Conservation (phyloP, 2,329 filamentous ascomycete species). For the Ophiostoma ulmi region DNA sequence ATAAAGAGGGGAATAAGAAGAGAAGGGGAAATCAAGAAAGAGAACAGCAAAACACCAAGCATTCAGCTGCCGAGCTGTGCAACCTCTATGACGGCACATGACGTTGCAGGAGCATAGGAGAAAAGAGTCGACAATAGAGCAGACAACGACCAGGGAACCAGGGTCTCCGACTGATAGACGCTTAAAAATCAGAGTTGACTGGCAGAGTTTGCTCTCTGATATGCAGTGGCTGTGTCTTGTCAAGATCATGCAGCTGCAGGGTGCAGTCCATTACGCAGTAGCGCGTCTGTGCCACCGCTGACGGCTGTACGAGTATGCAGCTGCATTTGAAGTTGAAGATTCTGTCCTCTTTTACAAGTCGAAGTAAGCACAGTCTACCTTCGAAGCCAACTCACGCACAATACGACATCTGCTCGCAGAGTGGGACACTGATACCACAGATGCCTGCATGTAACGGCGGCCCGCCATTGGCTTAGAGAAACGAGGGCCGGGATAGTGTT, state of each 20-base stretch:
- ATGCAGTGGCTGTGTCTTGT: background rate
- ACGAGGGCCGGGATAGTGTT: background rate
- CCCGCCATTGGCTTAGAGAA: background rate
- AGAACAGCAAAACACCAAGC: background rate
- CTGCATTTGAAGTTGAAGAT: background rate
- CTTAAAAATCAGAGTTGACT: background rate
- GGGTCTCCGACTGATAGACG: background rate
- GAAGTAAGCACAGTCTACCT: too few relatives aligned
- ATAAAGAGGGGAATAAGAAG: background rate
- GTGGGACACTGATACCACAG: background rate
- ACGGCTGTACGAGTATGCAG: background rate
- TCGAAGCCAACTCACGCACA: background rate
- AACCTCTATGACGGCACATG: slow-evolving; percentile 3
- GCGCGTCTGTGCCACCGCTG: background rate
- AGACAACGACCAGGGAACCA: background rate
- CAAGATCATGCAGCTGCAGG: slow-evolving; percentile 8
- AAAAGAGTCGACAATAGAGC: background rate
- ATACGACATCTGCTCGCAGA: background rate
- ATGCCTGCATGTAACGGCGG: slow-evolving; percentile 4
- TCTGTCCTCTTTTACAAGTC: background rate
- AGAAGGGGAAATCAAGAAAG: background rate
- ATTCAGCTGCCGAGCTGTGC: slow-evolving; percentile 5
- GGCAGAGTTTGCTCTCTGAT: background rate
- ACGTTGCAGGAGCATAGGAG: background rate
- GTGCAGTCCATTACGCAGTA: slow-evolving; percentile 6